These are phyloP conservation scores for Thraustotheca clavata DNA, from an alignment of 352 stramenopile species.

Conservation along the genomic window DNA sequence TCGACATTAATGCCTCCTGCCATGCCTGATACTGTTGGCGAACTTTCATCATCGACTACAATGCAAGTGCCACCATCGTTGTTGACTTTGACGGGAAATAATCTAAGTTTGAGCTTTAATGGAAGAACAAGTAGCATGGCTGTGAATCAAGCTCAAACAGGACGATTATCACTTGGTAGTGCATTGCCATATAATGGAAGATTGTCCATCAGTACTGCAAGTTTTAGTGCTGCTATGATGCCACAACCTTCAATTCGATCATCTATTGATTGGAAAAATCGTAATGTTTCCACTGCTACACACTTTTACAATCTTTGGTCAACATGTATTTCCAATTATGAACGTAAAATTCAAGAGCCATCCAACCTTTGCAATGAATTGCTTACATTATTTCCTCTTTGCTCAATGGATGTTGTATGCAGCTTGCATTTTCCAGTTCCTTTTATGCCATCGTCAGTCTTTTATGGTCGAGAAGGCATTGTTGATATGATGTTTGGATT, in stretches of 20 bases:
- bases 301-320: constrained; percentile 81
- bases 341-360: constrained; percentile 13
- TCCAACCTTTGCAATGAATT: constrained; percentile 25
- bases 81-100: neutral
- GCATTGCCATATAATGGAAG: constrained; percentile 3
- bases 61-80: constrained; percentile 2
- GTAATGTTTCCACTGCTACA: constrained; percentile 71
- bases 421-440: constrained; percentile 72
- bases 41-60: neutral
- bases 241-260: constrained; percentile 63
- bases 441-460: constrained; percentile 62
- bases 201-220: constrained; percentile 17
- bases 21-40: constrained; percentile 15
- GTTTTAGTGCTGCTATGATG: constrained; percentile 26
- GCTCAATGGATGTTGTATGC: constrained; percentile 67
- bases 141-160: neutral
- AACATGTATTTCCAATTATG: constrained; percentile 23
- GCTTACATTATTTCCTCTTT: constrained; percentile 70
- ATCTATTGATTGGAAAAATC: constrained; percentile 72
- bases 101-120: constrained; percentile 21
- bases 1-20: neutral
- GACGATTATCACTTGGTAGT: constrained; percentile 11
- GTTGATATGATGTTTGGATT: constrained; percentile 70
- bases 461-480: constrained; percentile 73
- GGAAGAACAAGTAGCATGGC: neutral